phyloP scores from a whole-genome alignment of 208 protist genomes.

The Trypanosoma platydactyli region DNA sequence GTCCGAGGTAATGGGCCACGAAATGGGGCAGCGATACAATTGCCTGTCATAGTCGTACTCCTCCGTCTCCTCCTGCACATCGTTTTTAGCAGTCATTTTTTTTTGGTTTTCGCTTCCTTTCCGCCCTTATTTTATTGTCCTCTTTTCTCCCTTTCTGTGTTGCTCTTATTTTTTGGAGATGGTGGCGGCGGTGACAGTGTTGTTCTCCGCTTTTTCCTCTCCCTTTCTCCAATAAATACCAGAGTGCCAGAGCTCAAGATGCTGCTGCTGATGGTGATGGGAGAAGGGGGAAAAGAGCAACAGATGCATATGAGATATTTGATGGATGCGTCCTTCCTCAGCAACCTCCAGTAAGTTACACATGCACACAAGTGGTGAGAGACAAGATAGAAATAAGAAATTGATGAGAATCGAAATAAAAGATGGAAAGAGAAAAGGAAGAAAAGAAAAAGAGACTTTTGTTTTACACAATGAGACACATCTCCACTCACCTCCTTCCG shows the following conservation, averaged over 20 bases:
- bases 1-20: slow-evolving; percentile 86
- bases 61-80: slow-evolving; percentile 48
- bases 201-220: too few relatives aligned
- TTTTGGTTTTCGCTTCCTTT: not conserved
- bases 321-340: too few relatives aligned
- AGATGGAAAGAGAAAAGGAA: slow-evolving; percentile 16
- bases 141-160: not conserved
- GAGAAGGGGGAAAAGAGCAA: slow-evolving; percentile 6
- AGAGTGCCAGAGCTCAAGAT: too few relatives aligned
- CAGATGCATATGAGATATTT: too few relatives aligned
- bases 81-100: slow-evolving; percentile 23
- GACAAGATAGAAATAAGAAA: slow-evolving; percentile 2
- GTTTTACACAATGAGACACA: too few relatives aligned
- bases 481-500: too few relatives aligned
- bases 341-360: too few relatives aligned
- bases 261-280: not conserved
- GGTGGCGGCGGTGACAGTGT: too few relatives aligned
- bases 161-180: slow-evolving; percentile 3
- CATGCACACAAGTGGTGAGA: not conserved
- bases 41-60: slow-evolving; percentile 93
- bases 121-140: not conserved
- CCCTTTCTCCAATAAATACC: too few relatives aligned
- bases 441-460: slow-evolving; percentile 4
- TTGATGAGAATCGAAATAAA: slow-evolving; percentile 12
- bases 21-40: slow-evolving; percentile 92